Conservation (phyloP, 208 protist species). For the Leishmania tropica region DNA sequence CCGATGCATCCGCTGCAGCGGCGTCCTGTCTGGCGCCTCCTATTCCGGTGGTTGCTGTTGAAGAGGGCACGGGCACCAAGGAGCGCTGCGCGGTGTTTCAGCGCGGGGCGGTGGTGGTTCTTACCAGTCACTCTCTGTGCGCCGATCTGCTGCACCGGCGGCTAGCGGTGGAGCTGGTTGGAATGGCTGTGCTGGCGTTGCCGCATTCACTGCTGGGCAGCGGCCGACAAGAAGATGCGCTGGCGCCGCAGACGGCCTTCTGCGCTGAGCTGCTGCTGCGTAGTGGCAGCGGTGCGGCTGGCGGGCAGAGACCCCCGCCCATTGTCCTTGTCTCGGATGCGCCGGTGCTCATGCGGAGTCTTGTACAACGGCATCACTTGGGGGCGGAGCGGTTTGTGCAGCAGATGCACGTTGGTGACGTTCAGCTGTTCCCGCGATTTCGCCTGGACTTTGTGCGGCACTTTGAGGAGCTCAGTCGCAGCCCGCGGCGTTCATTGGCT, state of each 20-base stretch:
- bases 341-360: constrained; percentile 53
- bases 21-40: background rate
- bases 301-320: constrained; percentile 19
- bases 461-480: constrained; percentile 58
- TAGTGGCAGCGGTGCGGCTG: constrained; percentile 9
- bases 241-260: constrained; percentile 65
- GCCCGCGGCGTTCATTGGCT: constrained; percentile 33
- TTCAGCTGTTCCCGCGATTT: constrained; percentile 86
- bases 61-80: constrained; percentile 66
- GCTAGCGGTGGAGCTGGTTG: constrained; percentile 56
- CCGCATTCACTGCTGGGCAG: constrained; percentile 23
- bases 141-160: constrained; percentile 84
- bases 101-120: constrained; percentile 65
- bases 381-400: constrained; percentile 69
- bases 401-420: constrained; percentile 68
- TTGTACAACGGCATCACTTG: constrained; percentile 67
- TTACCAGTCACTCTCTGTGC: constrained; percentile 68
- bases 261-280: constrained; percentile 74
- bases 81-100: constrained; percentile 68
- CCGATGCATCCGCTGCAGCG: background rate
- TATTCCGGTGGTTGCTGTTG: constrained; percentile 46
- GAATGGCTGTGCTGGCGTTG: constrained; percentile 45
- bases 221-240: constrained; percentile 29
- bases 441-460: constrained; percentile 77
- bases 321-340: constrained; percentile 65